Evolutionary conservation across 495 filamentous ascomycete species (phyloP), one percentile per base, ranked within the genome.

Genomic region (Annulohypoxylon moriforme): DNA sequence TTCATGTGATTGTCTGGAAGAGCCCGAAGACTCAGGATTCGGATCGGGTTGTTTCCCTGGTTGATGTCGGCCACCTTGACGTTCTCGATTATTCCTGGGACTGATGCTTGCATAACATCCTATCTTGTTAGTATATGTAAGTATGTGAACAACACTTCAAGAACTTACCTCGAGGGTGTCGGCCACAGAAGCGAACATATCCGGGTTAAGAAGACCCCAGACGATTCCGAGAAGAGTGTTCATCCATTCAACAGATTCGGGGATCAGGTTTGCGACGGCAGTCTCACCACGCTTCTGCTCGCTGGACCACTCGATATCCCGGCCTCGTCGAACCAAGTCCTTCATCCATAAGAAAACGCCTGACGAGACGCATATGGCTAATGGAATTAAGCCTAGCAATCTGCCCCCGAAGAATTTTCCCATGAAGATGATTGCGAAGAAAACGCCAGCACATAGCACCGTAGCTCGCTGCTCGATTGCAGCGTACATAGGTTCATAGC

Each of bases 41-140:
- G 89, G 58, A 97, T 74, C 0, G 95, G 93, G 75, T 97, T 97
- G 75, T 85, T 93, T 8, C 95, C 95, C 78, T 97, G 95, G 70
- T 93, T 93, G 72, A 98, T 97, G 73, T 97, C 95, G 50, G 94
- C 94, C n/a, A 98, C 93, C 55, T 94, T 89, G 47, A 98, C 94
- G 71, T 97, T 96, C 78, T 98, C 94, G 56, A 98, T 92, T 36
- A 97, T 83, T 0, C 89, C 90, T 0, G 95, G 95, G 0, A 96
- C 90, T 8, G 93, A 96, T 22, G 94, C 95, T 81, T 97, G 93
- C 95, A 98, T 98, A 53, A 98, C 92, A 76, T 98, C 95, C 79
- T 77, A 24, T 9, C 89, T 56, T 13, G 4, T 14, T 0, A 42
- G 9, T 36, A 13, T 31, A 13, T 36, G 9, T 31, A 13, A 22